A percentile compares a stretch with the other conserved stretches of the same genome.
phyloP scores from a whole-genome alignment of 306 rosid genomes.

The Glycyrrhiza uralensis region DNA sequence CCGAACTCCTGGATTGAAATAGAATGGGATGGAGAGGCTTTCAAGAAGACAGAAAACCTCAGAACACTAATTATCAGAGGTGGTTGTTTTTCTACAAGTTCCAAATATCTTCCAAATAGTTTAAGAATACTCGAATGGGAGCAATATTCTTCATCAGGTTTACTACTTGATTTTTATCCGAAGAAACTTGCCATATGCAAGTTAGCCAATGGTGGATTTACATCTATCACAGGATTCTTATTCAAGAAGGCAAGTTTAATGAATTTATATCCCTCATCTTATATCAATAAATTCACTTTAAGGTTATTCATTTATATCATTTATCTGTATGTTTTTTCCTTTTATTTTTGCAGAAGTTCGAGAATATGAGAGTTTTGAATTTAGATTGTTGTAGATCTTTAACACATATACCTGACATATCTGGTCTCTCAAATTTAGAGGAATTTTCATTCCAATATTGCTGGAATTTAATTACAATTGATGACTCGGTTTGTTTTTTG shows the following conservation, averaged over 20 bases:
- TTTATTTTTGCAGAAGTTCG: not conserved
- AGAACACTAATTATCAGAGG: not conserved
- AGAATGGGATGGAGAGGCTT: not conserved
- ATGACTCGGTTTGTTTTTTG: not conserved
- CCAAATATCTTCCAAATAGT: not conserved
- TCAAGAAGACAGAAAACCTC: not conserved
- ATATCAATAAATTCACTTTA: not conserved
- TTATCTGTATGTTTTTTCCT: not conserved
- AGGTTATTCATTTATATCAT: not conserved
- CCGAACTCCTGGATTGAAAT: not conserved
- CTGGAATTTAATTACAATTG: not conserved
- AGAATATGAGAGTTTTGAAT: not conserved
- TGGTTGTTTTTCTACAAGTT: not conserved
- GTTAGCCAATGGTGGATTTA: too few species aligned
- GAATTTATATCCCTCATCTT: not conserved
- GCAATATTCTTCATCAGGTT: not conserved
- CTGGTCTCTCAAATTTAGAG: not conserved
- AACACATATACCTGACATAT: not conserved
- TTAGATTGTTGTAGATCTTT: rapidly evolving
- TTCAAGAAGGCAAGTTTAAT: not conserved
- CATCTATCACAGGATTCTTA: too few species aligned
- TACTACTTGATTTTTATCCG: not conserved
- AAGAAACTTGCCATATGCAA: not conserved
- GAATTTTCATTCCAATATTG: not conserved
- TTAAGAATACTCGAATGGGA: not conserved